Evolutionary conservation across 148 eudicot genomes (phyloP).

Genomic region (Arbutus unedo): DNA sequence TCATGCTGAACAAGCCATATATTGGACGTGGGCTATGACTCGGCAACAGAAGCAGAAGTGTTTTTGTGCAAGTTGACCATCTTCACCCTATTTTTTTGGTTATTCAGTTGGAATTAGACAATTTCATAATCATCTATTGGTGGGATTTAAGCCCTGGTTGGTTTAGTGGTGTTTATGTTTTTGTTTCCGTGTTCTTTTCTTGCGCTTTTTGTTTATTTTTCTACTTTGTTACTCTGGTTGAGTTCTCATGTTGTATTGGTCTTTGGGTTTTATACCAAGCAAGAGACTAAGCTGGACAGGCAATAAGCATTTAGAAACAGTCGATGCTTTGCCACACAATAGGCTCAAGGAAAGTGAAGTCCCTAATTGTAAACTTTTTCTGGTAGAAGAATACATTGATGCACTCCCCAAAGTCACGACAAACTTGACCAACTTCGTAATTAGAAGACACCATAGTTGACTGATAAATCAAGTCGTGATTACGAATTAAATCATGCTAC

Average conservation of each 20-base stretch:
- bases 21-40: background rate
- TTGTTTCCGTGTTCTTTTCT: constrained; percentile 3
- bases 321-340: background rate
- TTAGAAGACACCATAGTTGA: background rate
- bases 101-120: background rate
- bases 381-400: background rate
- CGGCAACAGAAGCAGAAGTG: background rate
- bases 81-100: background rate
- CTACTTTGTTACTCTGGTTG: background rate
- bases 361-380: background rate
- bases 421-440: constrained; percentile 46
- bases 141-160: background rate
- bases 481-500: background rate
- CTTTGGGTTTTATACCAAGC: background rate
- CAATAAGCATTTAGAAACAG: background rate
- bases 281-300: background rate
- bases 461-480: background rate
- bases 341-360: background rate
- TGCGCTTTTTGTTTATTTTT: background rate
- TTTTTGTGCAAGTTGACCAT: background rate
- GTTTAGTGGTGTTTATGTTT: background rate
- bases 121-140: background rate
- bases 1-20: background rate
- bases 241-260: background rate
- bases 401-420: constrained; percentile 35